Base-by-base conservation (phyloP, 2,329 filamentous ascomycete species). In the Monosporascus sp. region DNA sequence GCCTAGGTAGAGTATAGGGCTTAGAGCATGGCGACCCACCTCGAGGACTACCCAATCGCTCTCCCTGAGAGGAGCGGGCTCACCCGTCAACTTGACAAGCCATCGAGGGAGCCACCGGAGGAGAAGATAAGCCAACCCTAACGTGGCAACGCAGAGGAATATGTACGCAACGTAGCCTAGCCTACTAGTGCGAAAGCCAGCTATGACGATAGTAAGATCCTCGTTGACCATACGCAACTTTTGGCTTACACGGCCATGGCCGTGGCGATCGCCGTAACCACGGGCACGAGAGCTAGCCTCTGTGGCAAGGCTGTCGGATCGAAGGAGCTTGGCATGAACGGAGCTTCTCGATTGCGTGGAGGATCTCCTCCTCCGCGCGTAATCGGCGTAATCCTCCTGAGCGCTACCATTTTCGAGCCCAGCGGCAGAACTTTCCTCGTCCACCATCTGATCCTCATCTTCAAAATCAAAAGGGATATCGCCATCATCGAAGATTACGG, bases 11-110 rank as follows among this genome's bases (percentile, higher is more conserved):
- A 44, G 49, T 48, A 49, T 45, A 22, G 48, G 20, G 46, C 6
- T 4, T 22, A 20, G 25, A 37, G 36, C 15, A 27, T 24, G 18
- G 39, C 17, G 25, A 69, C 79, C 70, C 60, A 85, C 83, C 76
- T 97, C 94, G 58, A 97, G 82, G 27, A 96, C 92, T 44, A 96
- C 86, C 94, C 95, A 99, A 54, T 89, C 80, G 64, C 90, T 94
- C 51, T 88, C 82, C 51, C 80, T 79, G 31, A 99, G 75, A 2
- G 89, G 77, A 17, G 82, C 82, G 5, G 84, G 74, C 50, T 75
- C 80, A 27, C 94, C 94, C 41, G 89, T 77, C 42, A 97, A 68
- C 48, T 79, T 80, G 48, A 97, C 85, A 62, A 89, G 85, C 90
- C 90, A 96, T 54, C 85, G 82, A 5, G 94, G 95, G 50, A 97